Conservation (phyloP, 345 rosid species). For the Anastatica hierochuntica region DNA sequence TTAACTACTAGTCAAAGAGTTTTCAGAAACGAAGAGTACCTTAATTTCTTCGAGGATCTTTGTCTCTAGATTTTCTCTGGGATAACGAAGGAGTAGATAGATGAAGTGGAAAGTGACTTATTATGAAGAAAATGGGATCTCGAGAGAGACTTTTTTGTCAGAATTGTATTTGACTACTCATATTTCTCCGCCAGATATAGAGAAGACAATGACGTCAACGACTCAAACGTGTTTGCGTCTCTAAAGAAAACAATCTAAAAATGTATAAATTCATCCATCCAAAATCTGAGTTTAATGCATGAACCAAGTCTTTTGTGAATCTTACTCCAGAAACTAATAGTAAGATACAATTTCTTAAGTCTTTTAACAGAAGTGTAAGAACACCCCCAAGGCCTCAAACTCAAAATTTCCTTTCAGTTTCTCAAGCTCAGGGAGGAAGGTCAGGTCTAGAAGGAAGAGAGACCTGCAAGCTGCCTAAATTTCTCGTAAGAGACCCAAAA, state of each 20-base stretch:
- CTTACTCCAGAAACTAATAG: no score
- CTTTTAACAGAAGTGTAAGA: no score
- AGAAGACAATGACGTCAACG: not conserved
- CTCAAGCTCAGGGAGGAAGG: no score
- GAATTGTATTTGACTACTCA: not conserved
- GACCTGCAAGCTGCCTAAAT: conserved; percentile 48
- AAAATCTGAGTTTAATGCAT: no score
- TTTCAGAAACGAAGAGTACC: not conserved
- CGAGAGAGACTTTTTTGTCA: not conserved
- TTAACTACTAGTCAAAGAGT: not conserved
- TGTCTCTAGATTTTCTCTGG: not conserved
- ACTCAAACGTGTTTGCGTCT: no score
- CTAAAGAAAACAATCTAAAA: no score
- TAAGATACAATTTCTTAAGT: no score
- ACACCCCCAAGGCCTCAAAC: no score
- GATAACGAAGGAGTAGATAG: not conserved
- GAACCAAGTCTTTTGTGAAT: no score
- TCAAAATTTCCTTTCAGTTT: no score
- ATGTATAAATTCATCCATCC: no score
- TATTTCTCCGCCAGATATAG: not conserved
- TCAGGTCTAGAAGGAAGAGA: conserved; percentile 66
- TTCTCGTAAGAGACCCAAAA: conserved; percentile 93
- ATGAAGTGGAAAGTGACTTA: not conserved
- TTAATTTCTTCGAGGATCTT: not conserved
- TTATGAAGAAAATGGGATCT: conserved; percentile 8